Conservation (phyloP, 352 stramenopile species). For the Phytophthora sp. region DNA sequence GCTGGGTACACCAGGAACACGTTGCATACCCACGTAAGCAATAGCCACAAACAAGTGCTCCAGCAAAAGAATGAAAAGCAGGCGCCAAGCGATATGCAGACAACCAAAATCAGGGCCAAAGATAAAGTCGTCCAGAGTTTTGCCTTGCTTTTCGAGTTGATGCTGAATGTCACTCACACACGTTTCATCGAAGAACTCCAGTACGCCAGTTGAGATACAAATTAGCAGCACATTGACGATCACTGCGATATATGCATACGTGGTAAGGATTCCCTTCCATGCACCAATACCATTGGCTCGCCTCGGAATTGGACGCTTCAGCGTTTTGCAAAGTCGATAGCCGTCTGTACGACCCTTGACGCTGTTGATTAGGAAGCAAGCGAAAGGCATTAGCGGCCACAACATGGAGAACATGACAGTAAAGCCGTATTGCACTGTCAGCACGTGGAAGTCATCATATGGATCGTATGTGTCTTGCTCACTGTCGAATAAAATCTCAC, state of each 20-base stretch:
- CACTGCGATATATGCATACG: conserved; percentile 68
- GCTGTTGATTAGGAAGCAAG: conserved; percentile 74
- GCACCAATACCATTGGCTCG: conserved; percentile 77
- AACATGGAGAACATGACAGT: conserved; percentile 86
- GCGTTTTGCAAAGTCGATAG: conserved; percentile 69
- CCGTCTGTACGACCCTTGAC: conserved; percentile 73
- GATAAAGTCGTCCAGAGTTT: conserved; percentile 71
- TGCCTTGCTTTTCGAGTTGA: conserved; percentile 64
- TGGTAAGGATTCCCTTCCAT: conserved; percentile 65
- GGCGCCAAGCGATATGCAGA: conserved; percentile 59
- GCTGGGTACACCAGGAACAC: conserved; percentile 51
- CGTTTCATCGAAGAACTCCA: conserved; percentile 71
- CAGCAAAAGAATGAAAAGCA: conserved; percentile 63
- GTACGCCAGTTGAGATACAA: conserved; percentile 71
- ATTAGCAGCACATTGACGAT: conserved; percentile 77
- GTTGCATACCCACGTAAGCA: conserved; percentile 62
- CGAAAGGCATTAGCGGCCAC: conserved; percentile 78
- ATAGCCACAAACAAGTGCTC: conserved; percentile 62
- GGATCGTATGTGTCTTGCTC: conserved; percentile 78
- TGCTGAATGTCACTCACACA: conserved; percentile 63
- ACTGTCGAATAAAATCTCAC: conserved; percentile 74
- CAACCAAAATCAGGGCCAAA: conserved; percentile 73
- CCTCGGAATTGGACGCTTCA: conserved; percentile 75
- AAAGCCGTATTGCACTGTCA: conserved; percentile 78
- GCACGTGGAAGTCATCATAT: conserved; percentile 77